Evolutionary conservation across 176 grass and related monocot genomes (phyloP).

Genomic region (Rhipidocladum racemiflorum): DNA sequence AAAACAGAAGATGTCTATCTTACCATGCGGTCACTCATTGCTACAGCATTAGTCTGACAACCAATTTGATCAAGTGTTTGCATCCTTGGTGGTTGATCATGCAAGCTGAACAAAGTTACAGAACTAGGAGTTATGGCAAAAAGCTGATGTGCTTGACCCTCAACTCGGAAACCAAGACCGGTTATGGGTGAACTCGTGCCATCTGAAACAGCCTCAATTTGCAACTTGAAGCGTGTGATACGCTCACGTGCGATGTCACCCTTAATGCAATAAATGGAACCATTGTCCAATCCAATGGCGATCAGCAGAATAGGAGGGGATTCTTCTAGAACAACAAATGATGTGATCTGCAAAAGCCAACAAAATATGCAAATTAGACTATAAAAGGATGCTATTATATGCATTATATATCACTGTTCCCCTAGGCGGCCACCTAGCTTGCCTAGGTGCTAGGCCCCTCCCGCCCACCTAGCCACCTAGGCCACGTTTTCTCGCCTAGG

Average conservation of each 20-base stretch:
- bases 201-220: slow-evolving; percentile 57
- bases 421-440: no score
- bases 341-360: slow-evolving; percentile 66
- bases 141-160: slow-evolving; percentile 73
- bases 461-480: no score
- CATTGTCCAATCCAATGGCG: slow-evolving; percentile 75
- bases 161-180: slow-evolving; percentile 78
- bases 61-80: slow-evolving; percentile 90
- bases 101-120: slow-evolving; percentile 77
- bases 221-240: slow-evolving; percentile 87
- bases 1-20: slow-evolving; percentile 34
- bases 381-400: background rate
- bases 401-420: background rate
- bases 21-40: slow-evolving; percentile 91
- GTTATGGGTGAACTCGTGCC: slow-evolving; percentile 47
- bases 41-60: slow-evolving; percentile 65
- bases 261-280: slow-evolving; percentile 96
- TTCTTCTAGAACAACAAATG: slow-evolving; percentile 98
- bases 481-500: no score
- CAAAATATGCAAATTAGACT: slow-evolving; percentile 17
- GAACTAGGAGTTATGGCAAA: slow-evolving; percentile 81
- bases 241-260: slow-evolving; percentile 85
- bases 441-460: no score
- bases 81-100: slow-evolving; percentile 76
- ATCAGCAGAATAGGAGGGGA: slow-evolving; percentile 83